A percentile compares a stretch with the other conserved stretches of the same genome.
These are phyloP conservation scores for Cenchrus purpureus DNA, from an alignment of 176 grass and related monocot genomes.

Conservation along the genomic window DNA sequence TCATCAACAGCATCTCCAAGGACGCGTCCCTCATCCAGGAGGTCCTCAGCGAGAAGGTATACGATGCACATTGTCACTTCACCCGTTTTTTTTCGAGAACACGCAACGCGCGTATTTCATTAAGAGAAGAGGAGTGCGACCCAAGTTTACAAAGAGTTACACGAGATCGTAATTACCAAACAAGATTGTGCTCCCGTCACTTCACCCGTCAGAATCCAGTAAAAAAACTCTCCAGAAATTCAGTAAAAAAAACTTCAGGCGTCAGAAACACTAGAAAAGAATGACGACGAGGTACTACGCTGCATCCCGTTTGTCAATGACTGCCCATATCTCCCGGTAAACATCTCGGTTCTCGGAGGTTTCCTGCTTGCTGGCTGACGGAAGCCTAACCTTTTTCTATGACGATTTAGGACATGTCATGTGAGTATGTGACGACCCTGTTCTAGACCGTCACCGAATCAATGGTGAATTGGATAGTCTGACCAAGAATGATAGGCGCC, in stretches of 20 bases:
- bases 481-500: neutral
- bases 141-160: too few relatives aligned
- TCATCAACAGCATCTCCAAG: constrained; percentile 97
- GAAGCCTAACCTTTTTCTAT: constrained; percentile 18
- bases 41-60: constrained; percentile 99
- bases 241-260: neutral
- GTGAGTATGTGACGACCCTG: neutral
- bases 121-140: too few relatives aligned
- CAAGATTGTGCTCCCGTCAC: neutral
- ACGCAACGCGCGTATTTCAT: too few relatives aligned
- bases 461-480: neutral
- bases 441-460: neutral
- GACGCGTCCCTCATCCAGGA: constrained; percentile 91
- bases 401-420: neutral
- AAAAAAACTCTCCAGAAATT: neutral
- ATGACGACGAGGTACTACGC: neutral
- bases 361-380: neutral
- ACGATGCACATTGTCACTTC: neutral
- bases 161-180: too few relatives aligned
- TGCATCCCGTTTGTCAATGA: neutral
- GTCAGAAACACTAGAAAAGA: neutral
- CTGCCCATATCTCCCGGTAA: neutral
- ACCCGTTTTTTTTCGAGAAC: too few relatives aligned
- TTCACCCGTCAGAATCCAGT: neutral
- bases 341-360: neutral